phyloP scores from a whole-genome alignment of 2,329 filamentous ascomycete genomes.

The Nectriaceae sp. region DNA sequence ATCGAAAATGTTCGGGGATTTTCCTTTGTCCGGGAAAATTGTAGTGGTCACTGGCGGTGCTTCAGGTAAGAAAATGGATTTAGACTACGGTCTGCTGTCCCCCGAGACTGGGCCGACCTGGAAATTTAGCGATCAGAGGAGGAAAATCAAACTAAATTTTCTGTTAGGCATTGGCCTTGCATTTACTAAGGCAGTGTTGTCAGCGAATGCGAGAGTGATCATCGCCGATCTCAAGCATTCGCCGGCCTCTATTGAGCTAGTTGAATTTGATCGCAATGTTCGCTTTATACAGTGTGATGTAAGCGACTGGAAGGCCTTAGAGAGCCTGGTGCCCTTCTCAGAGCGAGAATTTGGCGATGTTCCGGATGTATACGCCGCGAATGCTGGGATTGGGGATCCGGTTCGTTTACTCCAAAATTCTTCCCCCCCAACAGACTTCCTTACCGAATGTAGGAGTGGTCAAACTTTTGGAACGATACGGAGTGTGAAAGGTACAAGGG shows the following conservation, averaged over 20 bases:
- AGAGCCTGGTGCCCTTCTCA: slow-evolving; percentile 2
- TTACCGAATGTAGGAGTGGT: slow-evolving; percentile 11
- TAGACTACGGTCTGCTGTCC: too few relatives aligned
- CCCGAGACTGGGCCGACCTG: too few relatives aligned
- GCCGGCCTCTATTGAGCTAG: not conserved
- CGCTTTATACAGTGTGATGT: slow-evolving; percentile 9
- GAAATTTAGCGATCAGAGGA: too few relatives aligned
- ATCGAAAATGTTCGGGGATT: too few relatives aligned
- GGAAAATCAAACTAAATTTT: not conserved
- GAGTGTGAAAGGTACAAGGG: slow-evolving; percentile 7
- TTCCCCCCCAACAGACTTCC: not conserved
- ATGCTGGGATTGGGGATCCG: slow-evolving; percentile 9
- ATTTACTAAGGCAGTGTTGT: slow-evolving; percentile 1
- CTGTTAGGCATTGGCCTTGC: slow-evolving; percentile 7
- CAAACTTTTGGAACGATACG: slow-evolving; percentile 10
- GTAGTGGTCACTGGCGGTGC: slow-evolving; percentile 1
- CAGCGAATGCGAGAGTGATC: slow-evolving; percentile 1
- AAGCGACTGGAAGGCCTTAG: slow-evolving; percentile 7
- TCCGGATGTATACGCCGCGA: slow-evolving; percentile 8
- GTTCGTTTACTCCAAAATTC: not conserved
- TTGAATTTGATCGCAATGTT: not conserved
- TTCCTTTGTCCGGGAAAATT: not conserved
- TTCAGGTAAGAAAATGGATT: slow-evolving; percentile 1
- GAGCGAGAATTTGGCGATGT: slow-evolving; percentile 3
- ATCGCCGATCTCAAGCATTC: slow-evolving; percentile 7